Base-by-base conservation (phyloP, 2,329 filamentous ascomycete genomes). In the Hyphodiscus sp. region DNA sequence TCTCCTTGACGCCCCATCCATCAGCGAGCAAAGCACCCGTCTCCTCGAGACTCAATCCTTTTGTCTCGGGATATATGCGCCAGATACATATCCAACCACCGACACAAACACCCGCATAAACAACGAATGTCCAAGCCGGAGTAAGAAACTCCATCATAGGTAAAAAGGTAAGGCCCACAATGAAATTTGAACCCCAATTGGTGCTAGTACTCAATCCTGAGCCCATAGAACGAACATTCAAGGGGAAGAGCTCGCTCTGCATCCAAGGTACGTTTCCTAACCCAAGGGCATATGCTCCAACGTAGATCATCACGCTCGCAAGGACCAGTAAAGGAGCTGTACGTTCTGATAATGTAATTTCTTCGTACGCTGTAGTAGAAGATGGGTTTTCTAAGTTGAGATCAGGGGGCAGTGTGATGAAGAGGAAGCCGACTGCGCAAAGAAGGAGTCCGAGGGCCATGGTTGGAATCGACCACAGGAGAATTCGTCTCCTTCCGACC, bases 261-360 rank as follows among this genome's bases (percentile, higher is more conserved):
- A 96, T 92, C 92, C 92, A 97, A 0, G 92, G 91, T 2, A 97
- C 90, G 63, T 91, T 95, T 9, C 92, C 92, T 1, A 97, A 77
- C 2, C 92, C 92, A 1, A 91, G 76, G 1, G 92, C 92, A 67
- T 95, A 97, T 1, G 86, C 78, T 9, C 89, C 86, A 1, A 95
- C 91, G 69, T 95, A 96, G 8, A 90, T 62, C 69, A 91, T 86
- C 68, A 96, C 85, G 59, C 86, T 86, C 42, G 81, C 58, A 2
- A 96, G 78, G 44, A 96, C 86, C 18, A 85, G 67, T 26, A 74
- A 54, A 2, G 80, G 75, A 0, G 78, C 74, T 16, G 68, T 63
- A 29, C 55, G 63, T 30, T 63, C 53, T 26, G 62, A 52, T 41
- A 56, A 50, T 42, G 60, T 56, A 6, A 62, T 47, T 18, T 59